Percentiles rank a stretch among this genome's conserved stretches.
These are phyloP conservation scores for Dactylellina leptospora DNA, from an alignment of 2,329 filamentous ascomycete species.

Conservation along the genomic window DNA sequence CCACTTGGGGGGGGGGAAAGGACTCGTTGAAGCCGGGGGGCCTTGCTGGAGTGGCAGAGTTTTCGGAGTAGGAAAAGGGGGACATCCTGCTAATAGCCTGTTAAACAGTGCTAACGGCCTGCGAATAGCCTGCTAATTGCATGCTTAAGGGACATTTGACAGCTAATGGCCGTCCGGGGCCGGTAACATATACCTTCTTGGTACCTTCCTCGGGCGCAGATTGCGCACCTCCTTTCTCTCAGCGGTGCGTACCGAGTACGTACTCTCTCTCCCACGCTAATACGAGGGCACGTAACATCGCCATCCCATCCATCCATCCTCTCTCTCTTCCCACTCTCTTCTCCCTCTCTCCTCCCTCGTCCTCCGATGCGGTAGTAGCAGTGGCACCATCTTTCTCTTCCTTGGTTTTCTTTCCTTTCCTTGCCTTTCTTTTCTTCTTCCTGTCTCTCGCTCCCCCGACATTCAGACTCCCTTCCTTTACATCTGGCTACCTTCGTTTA, in stretches of 20 bases:
- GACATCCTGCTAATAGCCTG: too few relatives aligned
- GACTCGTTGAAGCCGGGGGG: too few relatives aligned
- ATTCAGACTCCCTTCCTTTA: constrained; percentile 2
- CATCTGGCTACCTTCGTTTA: constrained; percentile 6
- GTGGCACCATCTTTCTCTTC: constrained; percentile 20
- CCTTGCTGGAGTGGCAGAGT: too few relatives aligned
- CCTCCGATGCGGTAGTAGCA: constrained; percentile 43
- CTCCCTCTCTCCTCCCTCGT: constrained; percentile 21
- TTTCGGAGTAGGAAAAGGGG: constrained; percentile 7
- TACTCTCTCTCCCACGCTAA: not conserved
- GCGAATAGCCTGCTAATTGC: not conserved
- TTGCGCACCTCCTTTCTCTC: constrained; percentile 47
- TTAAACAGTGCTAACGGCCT: constrained; percentile 23
- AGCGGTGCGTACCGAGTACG: not conserved
- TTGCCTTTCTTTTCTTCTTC: constrained; percentile 13
- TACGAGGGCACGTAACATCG: constrained; percentile 39
- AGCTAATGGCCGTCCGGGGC: constrained; percentile 36
- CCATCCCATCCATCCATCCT: constrained; percentile 15
- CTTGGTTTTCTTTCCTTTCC: constrained; percentile 17
- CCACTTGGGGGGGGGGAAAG: constrained; percentile 7
- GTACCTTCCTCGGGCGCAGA: constrained; percentile 33
- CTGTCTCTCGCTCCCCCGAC: constrained; percentile 20
- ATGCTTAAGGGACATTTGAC: too few relatives aligned
- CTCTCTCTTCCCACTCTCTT: constrained; percentile 8
- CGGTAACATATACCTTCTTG: not conserved